Evolutionary conservation across 1,284 basidiomycete genomes (phyloP), one percentile per base, ranked within the genome.

Genomic region (Melanopsichium pennsylvanicum): DNA sequence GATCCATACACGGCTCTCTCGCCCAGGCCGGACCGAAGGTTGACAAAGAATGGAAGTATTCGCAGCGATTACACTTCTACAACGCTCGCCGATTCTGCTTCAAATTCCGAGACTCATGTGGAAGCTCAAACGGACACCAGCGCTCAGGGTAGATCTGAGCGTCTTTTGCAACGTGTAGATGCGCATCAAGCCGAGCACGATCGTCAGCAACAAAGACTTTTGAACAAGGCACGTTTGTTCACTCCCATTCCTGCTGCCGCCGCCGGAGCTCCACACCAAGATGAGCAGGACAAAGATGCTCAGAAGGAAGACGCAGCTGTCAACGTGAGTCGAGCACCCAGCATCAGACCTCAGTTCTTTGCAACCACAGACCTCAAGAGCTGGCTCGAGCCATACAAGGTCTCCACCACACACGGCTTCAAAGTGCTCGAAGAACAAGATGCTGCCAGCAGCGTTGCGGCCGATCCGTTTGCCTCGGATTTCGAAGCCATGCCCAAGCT

Each of bases 331-430:
- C 72, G 72, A 8, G 64, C 69, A 23, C 63, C 68, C 4, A 75
- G 74, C 42, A 73, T 78, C 23, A 62, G 67, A 21, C 76, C 76
- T 26, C 72, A 76, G 15, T 76, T 76, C 49, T 67, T 42, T 16
- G 63, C 76, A 13, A 69, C 67, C 9, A 78, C 76, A 7, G 58
- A 72, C 23, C 64, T 78, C 13, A 55, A 71, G 29, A 75, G 58
- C 57, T 78, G 76, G 76, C 70, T 76, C 4, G 54, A 59, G 26
- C 62, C 64, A 23, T 33, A 18, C 45, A 38, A 50, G 22, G 45
- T 68, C 1, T 58, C 54, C 19, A 68, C 64, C 13, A 61, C 58
- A 2, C 57, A 68, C 29, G 64, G 58, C 15, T 36, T 59, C 43
- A 62, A 54, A 42, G 58, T 57, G 22, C 33, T 56, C 10, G 59